These are phyloP conservation scores for Lipomyces orientalis DNA, from an alignment of 805 yeast species.

Conservation along the genomic window DNA sequence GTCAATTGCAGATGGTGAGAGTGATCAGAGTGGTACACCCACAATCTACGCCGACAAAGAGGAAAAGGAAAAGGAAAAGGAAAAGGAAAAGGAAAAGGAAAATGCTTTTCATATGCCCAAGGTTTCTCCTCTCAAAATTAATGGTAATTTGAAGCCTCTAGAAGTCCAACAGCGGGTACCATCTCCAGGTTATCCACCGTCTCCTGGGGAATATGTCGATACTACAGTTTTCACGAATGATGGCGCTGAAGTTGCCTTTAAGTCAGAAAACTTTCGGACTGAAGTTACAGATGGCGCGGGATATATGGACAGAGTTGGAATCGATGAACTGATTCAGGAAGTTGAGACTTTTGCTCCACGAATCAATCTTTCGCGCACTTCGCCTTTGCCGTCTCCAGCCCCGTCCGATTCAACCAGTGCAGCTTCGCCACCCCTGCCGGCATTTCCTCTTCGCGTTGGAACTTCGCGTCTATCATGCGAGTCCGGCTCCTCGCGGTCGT, in stretches of 20 bases:
- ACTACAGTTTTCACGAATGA: background rate
- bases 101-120: background rate
- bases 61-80: background rate
- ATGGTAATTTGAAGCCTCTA: background rate
- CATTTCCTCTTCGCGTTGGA: constrained; percentile 2
- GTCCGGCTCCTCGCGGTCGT: constrained; percentile 4
- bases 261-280: background rate
- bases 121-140: constrained; percentile 20
- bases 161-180: background rate
- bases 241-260: background rate
- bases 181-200: constrained; percentile 18
- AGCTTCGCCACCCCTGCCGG: background rate
- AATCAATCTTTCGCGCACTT: background rate
- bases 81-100: background rate
- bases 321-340: background rate
- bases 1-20: background rate
- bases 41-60: background rate
- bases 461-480: background rate
- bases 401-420: background rate
- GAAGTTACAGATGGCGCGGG: background rate
- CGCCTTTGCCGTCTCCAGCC: constrained; percentile 1
- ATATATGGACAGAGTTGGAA: background rate
- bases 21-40: background rate
- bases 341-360: constrained; percentile 1
- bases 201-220: constrained; percentile 11